These are phyloP conservation scores for Saccharomycopsis crataegensis DNA, from an alignment of 1,139 yeast genomes.

Conservation along the genomic window DNA sequence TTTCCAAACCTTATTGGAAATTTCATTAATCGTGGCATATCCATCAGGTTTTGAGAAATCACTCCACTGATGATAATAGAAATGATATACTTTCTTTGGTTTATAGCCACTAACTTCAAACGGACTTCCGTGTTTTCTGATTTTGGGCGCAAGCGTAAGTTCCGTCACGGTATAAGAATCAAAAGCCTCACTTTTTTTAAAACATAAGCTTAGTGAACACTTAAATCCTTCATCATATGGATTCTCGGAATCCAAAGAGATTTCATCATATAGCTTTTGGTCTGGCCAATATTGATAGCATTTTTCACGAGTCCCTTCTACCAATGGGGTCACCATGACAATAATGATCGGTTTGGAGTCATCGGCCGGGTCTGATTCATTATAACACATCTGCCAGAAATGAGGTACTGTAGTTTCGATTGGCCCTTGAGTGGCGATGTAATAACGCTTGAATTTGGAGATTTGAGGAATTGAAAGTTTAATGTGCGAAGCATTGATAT, in stretches of 20 bases:
- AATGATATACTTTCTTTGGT: constrained; percentile 41
- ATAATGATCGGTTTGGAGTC: constrained; percentile 43
- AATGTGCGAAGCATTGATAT: constrained; percentile 41
- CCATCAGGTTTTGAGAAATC: constrained; percentile 43
- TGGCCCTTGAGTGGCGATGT: constrained; percentile 73
- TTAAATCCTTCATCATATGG: constrained; percentile 20
- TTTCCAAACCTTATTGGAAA: constrained; percentile 28
- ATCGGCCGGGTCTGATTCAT: constrained; percentile 34
- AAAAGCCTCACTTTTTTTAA: constrained; percentile 20
- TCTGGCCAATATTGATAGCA: constrained; percentile 76
- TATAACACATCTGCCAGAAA: constrained; percentile 82
- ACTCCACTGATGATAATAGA: constrained; percentile 49
- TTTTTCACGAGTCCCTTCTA: constrained; percentile 52
- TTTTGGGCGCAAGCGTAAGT: constrained; percentile 20
- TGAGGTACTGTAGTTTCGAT: constrained; percentile 50
- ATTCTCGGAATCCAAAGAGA: constrained; percentile 14
- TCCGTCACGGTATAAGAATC: constrained; percentile 22
- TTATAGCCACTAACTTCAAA: constrained; percentile 19
- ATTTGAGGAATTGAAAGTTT: constrained; percentile 23
- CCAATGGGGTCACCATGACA: constrained; percentile 82
- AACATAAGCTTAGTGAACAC: constrained; percentile 22
- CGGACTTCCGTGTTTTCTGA: constrained; percentile 16
- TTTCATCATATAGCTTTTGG: constrained; percentile 14
- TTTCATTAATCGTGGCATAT: constrained; percentile 32
- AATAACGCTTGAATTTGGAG: constrained; percentile 26